phyloP scores from a whole-genome alignment of 1,284 basidiomycete genomes.

The Cryptococcus depauperatus region DNA sequence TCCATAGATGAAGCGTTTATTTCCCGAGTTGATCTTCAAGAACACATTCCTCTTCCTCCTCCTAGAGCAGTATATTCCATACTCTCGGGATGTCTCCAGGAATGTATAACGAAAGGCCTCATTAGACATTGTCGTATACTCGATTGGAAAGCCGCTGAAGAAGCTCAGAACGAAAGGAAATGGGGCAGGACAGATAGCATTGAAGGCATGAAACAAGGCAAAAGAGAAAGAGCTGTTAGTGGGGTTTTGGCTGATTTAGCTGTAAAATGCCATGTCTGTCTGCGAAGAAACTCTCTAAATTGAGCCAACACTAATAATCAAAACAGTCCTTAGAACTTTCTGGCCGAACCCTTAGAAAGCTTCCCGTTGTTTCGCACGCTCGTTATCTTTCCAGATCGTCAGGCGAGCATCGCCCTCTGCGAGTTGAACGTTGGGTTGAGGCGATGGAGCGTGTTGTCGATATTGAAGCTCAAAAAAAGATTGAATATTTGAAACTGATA shows the following conservation, averaged over 20 bases:
- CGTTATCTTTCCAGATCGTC: conserved; percentile 54
- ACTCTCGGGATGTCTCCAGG: conserved; percentile 69
- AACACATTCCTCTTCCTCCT: conserved; percentile 85
- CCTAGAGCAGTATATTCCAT: conserved; percentile 90
- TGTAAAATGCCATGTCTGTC: conserved; percentile 60
- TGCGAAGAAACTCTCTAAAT: no score
- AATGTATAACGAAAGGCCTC: conserved; percentile 67
- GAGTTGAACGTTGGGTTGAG: conserved; percentile 33
- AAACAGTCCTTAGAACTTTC: conserved; percentile 65
- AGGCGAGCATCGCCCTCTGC: conserved; percentile 7
- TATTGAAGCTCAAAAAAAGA: conserved; percentile 23
- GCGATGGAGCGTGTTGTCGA: conserved; percentile 67
- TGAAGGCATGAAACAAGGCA: neutral
- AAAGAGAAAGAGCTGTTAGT: conserved; percentile 45
- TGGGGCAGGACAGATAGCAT: neutral
- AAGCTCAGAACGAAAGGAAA: conserved; percentile 2
- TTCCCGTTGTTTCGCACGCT: conserved; percentile 86
- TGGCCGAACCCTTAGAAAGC: conserved; percentile 74
- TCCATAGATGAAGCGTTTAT: conserved; percentile 80
- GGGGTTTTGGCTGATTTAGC: conserved; percentile 60
- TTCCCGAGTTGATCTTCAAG: conserved; percentile 92
- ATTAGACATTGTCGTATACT: conserved; percentile 47
- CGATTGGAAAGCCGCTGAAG: conserved; percentile 6
- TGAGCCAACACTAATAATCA: neutral
- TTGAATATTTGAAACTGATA: no score